Conservation (phyloP, 2,329 filamentous ascomycete genomes). For the Juglanconis juglandina region DNA sequence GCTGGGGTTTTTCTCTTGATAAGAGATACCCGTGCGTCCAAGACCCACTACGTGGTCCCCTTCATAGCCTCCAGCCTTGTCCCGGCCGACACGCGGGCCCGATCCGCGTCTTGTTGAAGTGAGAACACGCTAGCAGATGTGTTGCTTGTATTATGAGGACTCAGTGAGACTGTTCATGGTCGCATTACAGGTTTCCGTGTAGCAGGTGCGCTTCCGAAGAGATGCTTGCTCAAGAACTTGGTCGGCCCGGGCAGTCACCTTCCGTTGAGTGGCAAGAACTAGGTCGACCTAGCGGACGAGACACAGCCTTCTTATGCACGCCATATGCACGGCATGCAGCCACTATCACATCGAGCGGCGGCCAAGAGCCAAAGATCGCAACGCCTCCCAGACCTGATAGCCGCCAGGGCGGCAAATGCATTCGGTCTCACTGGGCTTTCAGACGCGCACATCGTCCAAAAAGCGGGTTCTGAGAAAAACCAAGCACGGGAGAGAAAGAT, state of each 20-base stretch:
- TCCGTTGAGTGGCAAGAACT: too few relatives aligned
- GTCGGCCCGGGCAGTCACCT: too few relatives aligned
- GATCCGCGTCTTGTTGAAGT: background rate
- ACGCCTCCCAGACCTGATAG: background rate
- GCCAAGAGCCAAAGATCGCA: background rate
- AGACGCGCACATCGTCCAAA: background rate
- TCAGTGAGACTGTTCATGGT: too few relatives aligned
- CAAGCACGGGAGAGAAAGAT: background rate
- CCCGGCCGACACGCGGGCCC: background rate
- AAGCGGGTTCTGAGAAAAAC: background rate
- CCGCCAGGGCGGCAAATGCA: conserved; percentile 5
- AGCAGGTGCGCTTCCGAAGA: too few relatives aligned
- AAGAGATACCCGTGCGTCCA: too few relatives aligned
- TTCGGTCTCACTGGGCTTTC: background rate
- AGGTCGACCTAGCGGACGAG: too few relatives aligned
- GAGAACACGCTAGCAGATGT: background rate
- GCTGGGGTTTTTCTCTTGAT: too few relatives aligned
- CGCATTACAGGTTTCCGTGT: too few relatives aligned
- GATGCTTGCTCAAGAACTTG: too few relatives aligned
- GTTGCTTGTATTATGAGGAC: too few relatives aligned
- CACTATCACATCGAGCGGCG: background rate
- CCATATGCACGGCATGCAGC: conserved; percentile 2
- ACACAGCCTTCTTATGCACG: background rate
- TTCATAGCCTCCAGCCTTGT: conserved; percentile 1
- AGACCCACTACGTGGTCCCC: background rate